These are phyloP conservation scores for Xylariaceae sp. DNA, from an alignment of 2,329 filamentous ascomycete genomes.

Conservation along the genomic window DNA sequence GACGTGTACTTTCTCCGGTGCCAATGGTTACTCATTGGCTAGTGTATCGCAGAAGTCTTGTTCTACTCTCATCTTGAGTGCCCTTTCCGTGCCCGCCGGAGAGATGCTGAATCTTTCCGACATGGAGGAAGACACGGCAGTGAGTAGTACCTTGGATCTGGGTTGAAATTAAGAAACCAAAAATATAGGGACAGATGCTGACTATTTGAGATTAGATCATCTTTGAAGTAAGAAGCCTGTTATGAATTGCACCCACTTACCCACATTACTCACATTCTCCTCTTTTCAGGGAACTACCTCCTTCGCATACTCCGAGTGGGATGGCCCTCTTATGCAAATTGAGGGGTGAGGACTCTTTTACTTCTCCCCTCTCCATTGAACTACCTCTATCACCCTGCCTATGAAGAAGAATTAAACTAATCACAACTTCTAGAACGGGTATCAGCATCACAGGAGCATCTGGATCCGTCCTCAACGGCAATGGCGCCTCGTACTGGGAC, in stretches of 20 bases:
- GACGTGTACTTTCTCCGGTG: slow-evolving; percentile 52
- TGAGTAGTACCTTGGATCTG: slow-evolving; percentile 18
- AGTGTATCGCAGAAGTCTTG: slow-evolving; percentile 48
- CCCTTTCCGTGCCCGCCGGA: slow-evolving; percentile 54
- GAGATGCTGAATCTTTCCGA: slow-evolving; percentile 55
- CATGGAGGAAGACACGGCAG: slow-evolving; percentile 46
- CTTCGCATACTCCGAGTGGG: slow-evolving; percentile 64
- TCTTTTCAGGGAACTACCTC: slow-evolving; percentile 64
- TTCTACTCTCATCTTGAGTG: slow-evolving; percentile 49
- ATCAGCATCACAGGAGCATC: slow-evolving; percentile 50
- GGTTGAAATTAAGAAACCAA: neutral
- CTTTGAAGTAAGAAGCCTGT: neutral
- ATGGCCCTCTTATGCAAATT: slow-evolving; percentile 59
- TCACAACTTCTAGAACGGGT: slow-evolving; percentile 27
- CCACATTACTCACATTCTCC: too few relatives aligned
- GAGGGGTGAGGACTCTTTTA: too few relatives aligned
- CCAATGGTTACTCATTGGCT: slow-evolving; percentile 35
- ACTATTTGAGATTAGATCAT: neutral
- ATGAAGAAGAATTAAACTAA: neutral
- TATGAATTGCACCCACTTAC: slow-evolving; percentile 5
- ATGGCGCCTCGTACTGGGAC: slow-evolving; percentile 59
- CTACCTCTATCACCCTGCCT: neutral
- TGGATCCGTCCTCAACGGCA: slow-evolving; percentile 52
- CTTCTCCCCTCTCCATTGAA: neutral
- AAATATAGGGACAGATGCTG: too few relatives aligned